Evolutionary conservation across 306 rosid species (phyloP).

Genomic region (Dalbergia cultrata): DNA sequence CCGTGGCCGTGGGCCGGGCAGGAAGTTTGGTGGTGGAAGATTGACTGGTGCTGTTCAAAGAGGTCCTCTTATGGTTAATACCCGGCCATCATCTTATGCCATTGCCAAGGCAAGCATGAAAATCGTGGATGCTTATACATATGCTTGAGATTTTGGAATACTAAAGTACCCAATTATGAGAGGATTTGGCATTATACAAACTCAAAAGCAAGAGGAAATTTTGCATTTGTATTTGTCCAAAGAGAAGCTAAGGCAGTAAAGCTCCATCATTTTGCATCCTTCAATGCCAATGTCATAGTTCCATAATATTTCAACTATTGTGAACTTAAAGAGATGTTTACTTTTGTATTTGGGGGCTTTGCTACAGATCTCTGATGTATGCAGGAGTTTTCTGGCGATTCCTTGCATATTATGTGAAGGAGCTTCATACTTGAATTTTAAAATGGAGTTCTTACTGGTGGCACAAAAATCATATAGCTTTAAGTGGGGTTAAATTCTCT

Average conservation of each 20-base stretch:
- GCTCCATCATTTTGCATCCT: slow-evolving; percentile 62
- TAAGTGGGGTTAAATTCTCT: slow-evolving; percentile 60
- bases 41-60: slow-evolving; percentile 68
- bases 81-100: slow-evolving; percentile 75
- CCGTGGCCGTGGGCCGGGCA: slow-evolving; percentile 75
- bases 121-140: slow-evolving; percentile 79
- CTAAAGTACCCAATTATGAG: slow-evolving; percentile 57
- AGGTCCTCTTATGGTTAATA: slow-evolving; percentile 70
- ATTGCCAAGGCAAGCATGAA: slow-evolving; percentile 99
- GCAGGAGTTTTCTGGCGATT: slow-evolving; percentile 56
- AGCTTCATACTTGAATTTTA: slow-evolving; percentile 55
- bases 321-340: slow-evolving; percentile 68
- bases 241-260: slow-evolving; percentile 77
- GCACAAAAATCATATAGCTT: slow-evolving; percentile 54
- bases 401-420: slow-evolving; percentile 59
- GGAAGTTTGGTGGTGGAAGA: slow-evolving; percentile 65
- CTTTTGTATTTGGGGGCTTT: slow-evolving; percentile 81
- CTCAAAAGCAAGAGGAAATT: slow-evolving; percentile 67
- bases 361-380: slow-evolving; percentile 59
- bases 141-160: slow-evolving; percentile 77
- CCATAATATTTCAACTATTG: slow-evolving; percentile 61
- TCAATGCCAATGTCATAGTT: slow-evolving; percentile 58
- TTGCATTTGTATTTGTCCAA: slow-evolving; percentile 56
- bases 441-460: slow-evolving; percentile 58
- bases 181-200: slow-evolving; percentile 57